A percentile compares a stretch with the other conserved stretches of the same genome.
Evolutionary conservation across 257 asterid species (phyloP).

Genomic region (Plantago major): DNA sequence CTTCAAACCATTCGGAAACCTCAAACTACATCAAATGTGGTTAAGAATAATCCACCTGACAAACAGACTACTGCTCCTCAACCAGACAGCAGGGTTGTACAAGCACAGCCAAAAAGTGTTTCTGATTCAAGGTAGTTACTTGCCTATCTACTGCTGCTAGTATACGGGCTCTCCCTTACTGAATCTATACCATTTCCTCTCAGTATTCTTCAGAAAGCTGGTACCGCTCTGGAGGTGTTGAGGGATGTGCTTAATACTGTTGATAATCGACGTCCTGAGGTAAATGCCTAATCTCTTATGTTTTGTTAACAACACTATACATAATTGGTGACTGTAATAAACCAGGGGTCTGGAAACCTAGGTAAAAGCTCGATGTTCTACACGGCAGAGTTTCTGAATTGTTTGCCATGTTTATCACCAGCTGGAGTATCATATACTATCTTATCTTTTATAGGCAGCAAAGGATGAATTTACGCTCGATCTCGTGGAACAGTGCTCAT

Average conservation of each 20-base stretch:
- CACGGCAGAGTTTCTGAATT: neutral
- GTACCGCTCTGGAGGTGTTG: constrained; percentile 80
- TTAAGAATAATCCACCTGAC: constrained; percentile 34
- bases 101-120: constrained; percentile 39
- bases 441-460: constrained; percentile 56
- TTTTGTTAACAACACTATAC: constrained; percentile 2
- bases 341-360: neutral
- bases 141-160: neutral
- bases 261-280: constrained; percentile 73
- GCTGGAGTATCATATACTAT: neutral
- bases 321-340: neutral
- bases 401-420: constrained; percentile 8
- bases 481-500: constrained; percentile 84
- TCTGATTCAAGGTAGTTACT: constrained; percentile 65
- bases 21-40: constrained; percentile 33
- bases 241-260: constrained; percentile 81
- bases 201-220: constrained; percentile 90
- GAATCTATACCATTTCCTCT: constrained; percentile 11
- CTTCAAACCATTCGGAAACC: constrained; percentile 39
- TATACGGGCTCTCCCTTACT: constrained; percentile 2
- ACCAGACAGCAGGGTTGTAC: constrained; percentile 34
- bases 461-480: constrained; percentile 96
- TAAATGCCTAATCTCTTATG: constrained; percentile 24
- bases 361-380: neutral
- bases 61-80: constrained; percentile 41